Evolutionary conservation across 139 green algal species (phyloP).

Genomic region (Microglena sp.): DNA sequence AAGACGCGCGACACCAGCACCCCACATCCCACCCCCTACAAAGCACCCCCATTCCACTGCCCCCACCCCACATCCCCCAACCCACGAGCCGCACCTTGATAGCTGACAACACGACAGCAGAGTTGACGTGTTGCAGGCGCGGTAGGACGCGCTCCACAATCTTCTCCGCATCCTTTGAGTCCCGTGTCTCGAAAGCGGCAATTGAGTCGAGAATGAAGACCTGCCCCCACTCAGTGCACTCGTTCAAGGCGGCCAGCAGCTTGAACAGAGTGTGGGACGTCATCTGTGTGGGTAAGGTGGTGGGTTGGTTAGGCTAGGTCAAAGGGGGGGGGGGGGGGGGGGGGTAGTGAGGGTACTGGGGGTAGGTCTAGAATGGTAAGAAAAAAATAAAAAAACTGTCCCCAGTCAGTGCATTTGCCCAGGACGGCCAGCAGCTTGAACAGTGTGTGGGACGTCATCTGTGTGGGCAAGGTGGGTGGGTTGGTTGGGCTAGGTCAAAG

Average conservation of each 20-base stretch:
- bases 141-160: slow-evolving; percentile 93
- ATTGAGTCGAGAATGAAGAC: slow-evolving; percentile 97
- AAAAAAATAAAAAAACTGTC: too few relatives aligned
- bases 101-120: slow-evolving; percentile 90
- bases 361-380: too few relatives aligned
- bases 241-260: slow-evolving; percentile 93
- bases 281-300: too few relatives aligned
- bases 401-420: slow-evolving; percentile 99
- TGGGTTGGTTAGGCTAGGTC: too few relatives aligned
- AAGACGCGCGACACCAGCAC: too few relatives aligned
- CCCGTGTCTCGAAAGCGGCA: slow-evolving; percentile 49
- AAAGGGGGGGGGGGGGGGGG: too few relatives aligned
- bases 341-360: too few relatives aligned
- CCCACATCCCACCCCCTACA: too few relatives aligned
- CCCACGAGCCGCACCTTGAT: slow-evolving; percentile 91
- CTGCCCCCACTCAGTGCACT: slow-evolving; percentile 98
- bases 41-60: too few relatives aligned
- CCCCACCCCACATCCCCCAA: too few relatives aligned
- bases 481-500: too few relatives aligned
- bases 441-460: slow-evolving; percentile 64
- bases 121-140: slow-evolving; percentile 97
- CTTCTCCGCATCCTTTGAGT: slow-evolving; percentile 59
- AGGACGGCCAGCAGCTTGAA: slow-evolving; percentile 94
- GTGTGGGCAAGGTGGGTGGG: too few relatives aligned
- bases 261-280: slow-evolving; percentile 74